Percentiles rank a stretch among this genome's conserved stretches.
phyloP scores from a whole-genome alignment of 2,329 filamentous ascomycete genomes.

The Stagonosporopsis vannaccii region DNA sequence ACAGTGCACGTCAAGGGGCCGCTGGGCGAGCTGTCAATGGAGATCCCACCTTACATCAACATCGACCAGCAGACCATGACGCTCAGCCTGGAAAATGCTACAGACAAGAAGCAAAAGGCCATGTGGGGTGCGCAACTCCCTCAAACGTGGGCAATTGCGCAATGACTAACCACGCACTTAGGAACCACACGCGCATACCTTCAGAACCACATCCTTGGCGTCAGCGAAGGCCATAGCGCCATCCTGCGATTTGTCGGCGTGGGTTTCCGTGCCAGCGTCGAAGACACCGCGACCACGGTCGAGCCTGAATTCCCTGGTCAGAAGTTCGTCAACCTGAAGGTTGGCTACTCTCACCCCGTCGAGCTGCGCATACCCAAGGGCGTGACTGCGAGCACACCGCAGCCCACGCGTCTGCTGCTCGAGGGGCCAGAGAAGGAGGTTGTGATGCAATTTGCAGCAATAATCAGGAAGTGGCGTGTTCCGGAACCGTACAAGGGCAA shows the following conservation, averaged over 20 bases:
- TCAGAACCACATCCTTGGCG: conserved; percentile 88
- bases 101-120: conserved; percentile 77
- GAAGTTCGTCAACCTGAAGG: conserved; percentile 89
- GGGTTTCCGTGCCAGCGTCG: conserved; percentile 89
- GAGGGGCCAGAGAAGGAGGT: conserved; percentile 87
- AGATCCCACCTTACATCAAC: conserved; percentile 79
- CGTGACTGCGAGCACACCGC: conserved; percentile 84
- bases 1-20: conserved; percentile 82
- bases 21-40: conserved; percentile 77
- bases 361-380: conserved; percentile 85
- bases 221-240: conserved; percentile 94
- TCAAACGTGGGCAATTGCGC: conserved; percentile 10
- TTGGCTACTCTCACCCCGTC: conserved; percentile 95
- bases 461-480: conserved; percentile 84
- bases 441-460: conserved; percentile 89
- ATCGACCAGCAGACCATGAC: conserved; percentile 71
- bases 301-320: conserved; percentile 76
- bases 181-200: conserved; percentile 90
- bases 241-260: conserved; percentile 94
- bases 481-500: conserved; percentile 99
- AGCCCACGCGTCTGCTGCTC: conserved; percentile 88
- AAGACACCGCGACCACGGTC: conserved; percentile 74
- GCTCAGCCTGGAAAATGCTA: conserved; percentile 73
- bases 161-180: conserved; percentile 6
- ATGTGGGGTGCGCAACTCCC: conserved; percentile 81